Evolutionary conservation across 495 filamentous ascomycete species (phyloP).

Genomic region (Neurospora sublineolata): DNA sequence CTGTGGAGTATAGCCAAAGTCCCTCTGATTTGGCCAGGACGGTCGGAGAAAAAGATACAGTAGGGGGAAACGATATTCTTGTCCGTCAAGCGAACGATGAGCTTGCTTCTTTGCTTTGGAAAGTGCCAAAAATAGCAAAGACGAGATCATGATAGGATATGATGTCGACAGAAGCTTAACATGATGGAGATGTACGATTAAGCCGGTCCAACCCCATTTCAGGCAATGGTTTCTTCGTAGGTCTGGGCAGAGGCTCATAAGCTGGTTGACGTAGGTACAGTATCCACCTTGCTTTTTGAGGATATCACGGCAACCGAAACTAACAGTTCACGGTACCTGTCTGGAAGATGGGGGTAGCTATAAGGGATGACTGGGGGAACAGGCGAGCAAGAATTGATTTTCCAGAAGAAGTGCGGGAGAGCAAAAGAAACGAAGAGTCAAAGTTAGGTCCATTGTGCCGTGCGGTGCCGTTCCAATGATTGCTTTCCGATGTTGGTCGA

Average conservation of each 20-base stretch:
- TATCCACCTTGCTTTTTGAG: not conserved
- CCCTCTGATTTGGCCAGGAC: not conserved
- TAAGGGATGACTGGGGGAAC: not conserved
- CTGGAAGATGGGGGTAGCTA: not conserved
- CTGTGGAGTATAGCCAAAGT: not conserved
- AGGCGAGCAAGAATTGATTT: not conserved
- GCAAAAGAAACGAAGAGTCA: not conserved
- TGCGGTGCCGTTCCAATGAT: not conserved
- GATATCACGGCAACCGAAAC: not conserved
- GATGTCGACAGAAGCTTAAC: not conserved
- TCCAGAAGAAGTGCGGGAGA: not conserved
- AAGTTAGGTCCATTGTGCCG: not conserved
- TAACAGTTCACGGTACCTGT: not conserved
- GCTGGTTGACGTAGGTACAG: not conserved
- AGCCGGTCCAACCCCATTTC: not conserved
- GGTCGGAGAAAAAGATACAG: not conserved
- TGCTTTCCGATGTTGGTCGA: not conserved
- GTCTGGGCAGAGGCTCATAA: not conserved
- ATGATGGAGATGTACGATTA: not conserved
- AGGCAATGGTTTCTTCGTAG: not conserved
- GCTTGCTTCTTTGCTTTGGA: not conserved
- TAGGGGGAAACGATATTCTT: not conserved
- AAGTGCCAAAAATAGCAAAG: not conserved
- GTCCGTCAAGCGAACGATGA: not conserved
- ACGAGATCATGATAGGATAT: not conserved